Base-by-base conservation (phyloP, 352 stramenopile genomes). In the Phytophthora podocarpi region DNA sequence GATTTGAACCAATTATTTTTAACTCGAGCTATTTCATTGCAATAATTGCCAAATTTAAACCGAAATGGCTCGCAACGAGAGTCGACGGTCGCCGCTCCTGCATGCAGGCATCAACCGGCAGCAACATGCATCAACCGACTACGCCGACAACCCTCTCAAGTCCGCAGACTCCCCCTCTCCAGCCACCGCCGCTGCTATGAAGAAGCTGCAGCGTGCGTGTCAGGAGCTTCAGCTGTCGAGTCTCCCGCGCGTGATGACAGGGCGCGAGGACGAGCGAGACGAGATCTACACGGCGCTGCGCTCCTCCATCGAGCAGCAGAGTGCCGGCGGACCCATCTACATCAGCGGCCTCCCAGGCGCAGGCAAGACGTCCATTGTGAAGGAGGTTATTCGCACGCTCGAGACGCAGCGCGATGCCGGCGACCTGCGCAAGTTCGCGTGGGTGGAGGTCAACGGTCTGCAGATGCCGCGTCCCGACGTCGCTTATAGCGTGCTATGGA, bases 291-390 rank as follows among this genome's bases (percentile, higher is more conserved):
- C 76, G 9, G 70, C 74, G 18, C 52, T 91, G 12, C 74, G 67
- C 11, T 76, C 64, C 2, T 79, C 78, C n/a, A 83, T 90, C 42
- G 63, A 78, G 39, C 70, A 71, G 32, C 70, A 84, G 37, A 74
- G 80, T 26, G 79, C 76, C 0, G 76, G 76, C 24, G 75, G 74
- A 0, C 72, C 80, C 5, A 78, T 91, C 36, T 91, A 91, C 64
- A 85, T 91, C 35, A 91, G 82, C 37, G 82, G 82, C 0, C 48
- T 91, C 1, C 82, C 82, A 46, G 82, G 82, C 18, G 78, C 74
- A 13, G 82, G 82, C 30, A 91, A 91, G 63, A 91, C 80, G 9
- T 86, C 80, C 23, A 87, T 83, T 24, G 80, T 91, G 3, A 87
- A 86, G 26, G 82, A 91, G 40, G 78, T 90, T 24, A 73, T 91